Evolutionary conservation across 768 basidiomycete species (phyloP).

Genomic region (Naganishia vaughanmartiniae): DNA sequence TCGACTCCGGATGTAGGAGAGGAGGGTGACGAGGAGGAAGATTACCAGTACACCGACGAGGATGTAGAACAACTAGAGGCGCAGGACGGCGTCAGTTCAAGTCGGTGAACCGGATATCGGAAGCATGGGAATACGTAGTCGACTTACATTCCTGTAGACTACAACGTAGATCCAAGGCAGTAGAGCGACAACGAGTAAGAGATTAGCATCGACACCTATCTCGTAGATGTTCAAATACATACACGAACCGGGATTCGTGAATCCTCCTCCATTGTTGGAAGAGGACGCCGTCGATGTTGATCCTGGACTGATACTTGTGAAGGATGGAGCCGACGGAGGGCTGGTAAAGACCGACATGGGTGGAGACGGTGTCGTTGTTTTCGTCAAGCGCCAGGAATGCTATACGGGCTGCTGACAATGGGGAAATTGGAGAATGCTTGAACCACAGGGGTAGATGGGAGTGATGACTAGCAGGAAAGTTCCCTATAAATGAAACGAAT

Average conservation of each 20-base stretch:
- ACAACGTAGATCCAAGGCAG: background rate
- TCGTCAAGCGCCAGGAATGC: no score
- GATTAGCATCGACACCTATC: background rate
- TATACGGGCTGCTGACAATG: no score
- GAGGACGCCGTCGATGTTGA: background rate
- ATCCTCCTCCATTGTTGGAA: constrained; percentile 16
- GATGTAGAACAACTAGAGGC: constrained; percentile 31
- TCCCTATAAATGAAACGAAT: no score
- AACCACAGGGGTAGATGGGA: no score
- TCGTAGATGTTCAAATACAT: background rate
- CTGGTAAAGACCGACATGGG: constrained; percentile 1
- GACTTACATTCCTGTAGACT: constrained; percentile 29
- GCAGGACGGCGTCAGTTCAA: background rate
- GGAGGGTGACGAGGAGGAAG: constrained; percentile 23
- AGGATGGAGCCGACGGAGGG: background rate
- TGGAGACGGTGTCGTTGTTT: background rate
- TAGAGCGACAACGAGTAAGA: background rate
- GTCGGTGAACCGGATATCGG: background rate
- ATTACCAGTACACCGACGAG: constrained; percentile 28
- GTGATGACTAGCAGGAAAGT: no score
- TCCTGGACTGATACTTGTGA: background rate
- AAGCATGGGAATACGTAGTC: no score
- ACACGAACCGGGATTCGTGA: constrained; percentile 7
- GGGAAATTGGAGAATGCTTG: no score
- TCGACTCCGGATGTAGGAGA: constrained; percentile 27